These are phyloP conservation scores for Saccharomyces pastorianus DNA, from an alignment of 1,139 yeast genomes.

Conservation along the genomic window DNA sequence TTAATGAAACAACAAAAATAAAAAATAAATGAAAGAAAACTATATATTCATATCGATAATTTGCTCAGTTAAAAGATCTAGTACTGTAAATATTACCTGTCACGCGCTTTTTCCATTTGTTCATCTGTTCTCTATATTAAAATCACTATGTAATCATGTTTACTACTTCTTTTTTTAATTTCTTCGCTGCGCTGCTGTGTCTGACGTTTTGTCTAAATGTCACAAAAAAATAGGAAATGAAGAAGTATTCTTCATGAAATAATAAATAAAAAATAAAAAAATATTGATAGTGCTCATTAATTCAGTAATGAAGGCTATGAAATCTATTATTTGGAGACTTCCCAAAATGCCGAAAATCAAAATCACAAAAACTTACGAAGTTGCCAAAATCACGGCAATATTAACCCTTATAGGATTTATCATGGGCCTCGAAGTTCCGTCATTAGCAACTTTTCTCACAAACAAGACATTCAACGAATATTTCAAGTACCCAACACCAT, in stretches of 20 bases:
- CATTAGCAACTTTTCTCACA: slow-evolving; percentile 55
- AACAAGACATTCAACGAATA: slow-evolving; percentile 36
- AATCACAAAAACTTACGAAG: neutral
- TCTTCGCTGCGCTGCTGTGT: neutral
- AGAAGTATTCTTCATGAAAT: too few species aligned
- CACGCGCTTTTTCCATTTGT: neutral
- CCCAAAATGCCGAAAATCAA: neutral
- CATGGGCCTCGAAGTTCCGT: slow-evolving; percentile 64
- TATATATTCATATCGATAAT: slow-evolving; percentile 3
- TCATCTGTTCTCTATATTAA: neutral
- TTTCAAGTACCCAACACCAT: slow-evolving; percentile 39
- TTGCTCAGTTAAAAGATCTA: neutral
- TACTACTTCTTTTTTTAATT: too few species aligned
- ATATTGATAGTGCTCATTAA: neutral
- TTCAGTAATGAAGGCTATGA: neutral
- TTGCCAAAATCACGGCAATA: neutral
- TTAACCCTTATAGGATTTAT: slow-evolving; percentile 51
- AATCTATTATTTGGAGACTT: neutral
- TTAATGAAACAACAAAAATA: neutral
- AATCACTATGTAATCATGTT: neutral
- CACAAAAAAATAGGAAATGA: neutral
- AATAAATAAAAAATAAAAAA: too few species aligned
- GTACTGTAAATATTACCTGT: neutral
- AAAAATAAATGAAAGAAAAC: slow-evolving; percentile 2
- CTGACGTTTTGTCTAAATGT: neutral